Conservation (phyloP, 129 eudicot genomes). For the Artemisia argyi region DNA sequence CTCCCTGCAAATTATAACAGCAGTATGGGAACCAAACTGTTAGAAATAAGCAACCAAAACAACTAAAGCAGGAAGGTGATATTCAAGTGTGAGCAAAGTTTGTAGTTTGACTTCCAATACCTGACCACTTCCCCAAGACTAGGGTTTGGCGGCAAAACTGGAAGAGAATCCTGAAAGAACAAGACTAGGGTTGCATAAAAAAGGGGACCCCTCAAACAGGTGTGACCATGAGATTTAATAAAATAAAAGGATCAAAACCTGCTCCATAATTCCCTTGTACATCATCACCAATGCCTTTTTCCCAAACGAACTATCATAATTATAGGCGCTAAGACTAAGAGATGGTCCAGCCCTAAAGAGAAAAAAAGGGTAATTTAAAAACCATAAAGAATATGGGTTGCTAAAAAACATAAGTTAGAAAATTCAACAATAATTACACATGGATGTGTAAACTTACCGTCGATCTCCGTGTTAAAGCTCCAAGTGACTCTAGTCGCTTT, state of each 20-base stretch:
- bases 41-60: slow-evolving; percentile 1
- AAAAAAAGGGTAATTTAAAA: slow-evolving; percentile 1
- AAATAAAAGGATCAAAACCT: slow-evolving; percentile 41
- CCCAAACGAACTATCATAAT: slow-evolving; percentile 87
- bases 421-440: neutral
- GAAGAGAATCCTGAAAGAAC: slow-evolving; percentile 70
- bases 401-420: neutral
- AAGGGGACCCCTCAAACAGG: neutral
- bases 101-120: slow-evolving; percentile 33
- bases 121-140: slow-evolving; percentile 88
- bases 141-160: slow-evolving; percentile 94
- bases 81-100: neutral
- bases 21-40: neutral
- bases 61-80: neutral
- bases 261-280: slow-evolving; percentile 91
- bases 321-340: slow-evolving; percentile 83
- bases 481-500: slow-evolving; percentile 94
- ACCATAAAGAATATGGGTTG: neutral
- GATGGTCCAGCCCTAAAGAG: slow-evolving; percentile 91
- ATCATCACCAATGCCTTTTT: slow-evolving; percentile 77
- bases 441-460: slow-evolving; percentile 42
- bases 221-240: slow-evolving; percentile 15
- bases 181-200: slow-evolving; percentile 9
- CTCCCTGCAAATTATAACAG: slow-evolving; percentile 58
- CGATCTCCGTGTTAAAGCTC: slow-evolving; percentile 99